phyloP scores from a whole-genome alignment of 148 eudicot genomes.

The Drosera capensis region DNA sequence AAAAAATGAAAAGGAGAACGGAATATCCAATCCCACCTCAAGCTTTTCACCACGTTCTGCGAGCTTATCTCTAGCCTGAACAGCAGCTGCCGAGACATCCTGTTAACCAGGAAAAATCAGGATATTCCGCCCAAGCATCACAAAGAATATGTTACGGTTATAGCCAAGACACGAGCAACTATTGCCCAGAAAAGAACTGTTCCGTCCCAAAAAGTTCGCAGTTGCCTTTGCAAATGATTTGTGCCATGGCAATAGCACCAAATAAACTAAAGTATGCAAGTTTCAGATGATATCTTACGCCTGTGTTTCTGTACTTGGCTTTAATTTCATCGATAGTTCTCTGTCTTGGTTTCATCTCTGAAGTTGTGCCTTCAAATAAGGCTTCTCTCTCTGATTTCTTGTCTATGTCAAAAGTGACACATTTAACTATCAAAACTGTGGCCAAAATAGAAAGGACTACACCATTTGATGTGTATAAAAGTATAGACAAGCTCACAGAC shows the following conservation, averaged over 20 bases:
- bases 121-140: too few relatives aligned
- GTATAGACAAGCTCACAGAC: conserved; percentile 22
- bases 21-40: conserved; percentile 32
- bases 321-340: conserved; percentile 82
- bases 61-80: conserved; percentile 80
- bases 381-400: conserved; percentile 48
- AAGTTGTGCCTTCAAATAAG: conserved; percentile 65
- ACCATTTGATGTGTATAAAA: too few relatives aligned
- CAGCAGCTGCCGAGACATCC: conserved; percentile 72
- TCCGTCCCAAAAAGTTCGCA: neutral
- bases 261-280: too few relatives aligned
- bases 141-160: too few relatives aligned
- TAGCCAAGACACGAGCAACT: too few relatives aligned
- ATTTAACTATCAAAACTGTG: neutral
- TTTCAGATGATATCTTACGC: conserved; percentile 30
- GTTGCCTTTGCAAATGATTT: too few relatives aligned
- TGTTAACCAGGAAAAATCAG: conserved; percentile 20
- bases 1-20: neutral
- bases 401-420: conserved; percentile 18
- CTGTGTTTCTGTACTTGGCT: conserved; percentile 65
- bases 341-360: conserved; percentile 45
- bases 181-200: too few relatives aligned
- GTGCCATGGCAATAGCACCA: too few relatives aligned
- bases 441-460: neutral
- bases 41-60: conserved; percentile 83